Conservation (phyloP, 2,329 filamentous ascomycete genomes). For the Chaetothyriales sp. region DNA sequence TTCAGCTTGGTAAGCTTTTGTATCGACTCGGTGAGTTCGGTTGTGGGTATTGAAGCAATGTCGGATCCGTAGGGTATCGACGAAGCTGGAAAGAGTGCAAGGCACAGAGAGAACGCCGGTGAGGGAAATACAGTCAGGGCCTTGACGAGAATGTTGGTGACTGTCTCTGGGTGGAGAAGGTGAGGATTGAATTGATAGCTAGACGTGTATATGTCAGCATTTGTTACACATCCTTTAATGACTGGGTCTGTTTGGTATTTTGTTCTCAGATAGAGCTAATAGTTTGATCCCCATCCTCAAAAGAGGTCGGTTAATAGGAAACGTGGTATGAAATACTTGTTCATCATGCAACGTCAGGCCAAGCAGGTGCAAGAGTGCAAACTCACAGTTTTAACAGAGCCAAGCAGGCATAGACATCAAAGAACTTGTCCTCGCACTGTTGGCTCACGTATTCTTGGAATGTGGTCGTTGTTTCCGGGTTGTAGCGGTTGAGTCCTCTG, state of each 20-base stretch:
- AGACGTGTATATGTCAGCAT: conserved; percentile 2
- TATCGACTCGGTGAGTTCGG: conserved; percentile 66
- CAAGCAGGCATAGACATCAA: conserved; percentile 93
- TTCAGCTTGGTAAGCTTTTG: conserved; percentile 73
- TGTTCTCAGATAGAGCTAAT: conserved; percentile 61
- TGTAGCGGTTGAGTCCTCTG: conserved; percentile 95
- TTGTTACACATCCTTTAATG: not conserved
- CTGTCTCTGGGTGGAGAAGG: conserved; percentile 88
- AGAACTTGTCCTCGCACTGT: conserved; percentile 89
- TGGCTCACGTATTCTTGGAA: conserved; percentile 90
- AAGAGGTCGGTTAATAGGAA: conserved; percentile 91
- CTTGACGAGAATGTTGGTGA: conserved; percentile 98
- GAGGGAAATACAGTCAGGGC: conserved; percentile 92
- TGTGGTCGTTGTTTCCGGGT: conserved; percentile 82
- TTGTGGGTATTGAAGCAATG: conserved; percentile 27
- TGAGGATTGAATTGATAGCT: conserved; percentile 99
- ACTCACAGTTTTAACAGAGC: conserved; percentile 88
- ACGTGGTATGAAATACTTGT: conserved; percentile 54
- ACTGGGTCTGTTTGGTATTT: not conserved
- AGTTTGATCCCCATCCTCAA: conserved; percentile 50
- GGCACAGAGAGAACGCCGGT: conserved; percentile 82
- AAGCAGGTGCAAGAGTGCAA: not conserved
- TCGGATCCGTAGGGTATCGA: conserved; percentile 48
- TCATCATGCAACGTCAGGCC: conserved; percentile 48
- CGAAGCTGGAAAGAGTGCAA: conserved; percentile 83